phyloP scores from a whole-genome alignment of 495 filamentous ascomycete genomes.

The Schizothecium vesticola region DNA sequence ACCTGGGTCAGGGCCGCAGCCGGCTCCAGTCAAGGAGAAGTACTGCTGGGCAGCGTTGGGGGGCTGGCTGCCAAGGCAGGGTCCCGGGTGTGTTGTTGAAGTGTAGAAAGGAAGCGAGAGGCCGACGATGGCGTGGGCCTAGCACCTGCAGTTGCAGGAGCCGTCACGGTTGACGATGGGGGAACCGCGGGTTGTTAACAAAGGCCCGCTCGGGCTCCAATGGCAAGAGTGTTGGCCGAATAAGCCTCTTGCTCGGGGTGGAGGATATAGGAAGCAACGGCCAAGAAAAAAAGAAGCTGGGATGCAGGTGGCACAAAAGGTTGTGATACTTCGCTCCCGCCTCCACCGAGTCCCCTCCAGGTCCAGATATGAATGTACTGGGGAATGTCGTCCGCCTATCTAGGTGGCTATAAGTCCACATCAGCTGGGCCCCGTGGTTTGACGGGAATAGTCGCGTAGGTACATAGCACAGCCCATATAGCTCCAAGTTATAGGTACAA shows the following conservation, averaged over 20 bases:
- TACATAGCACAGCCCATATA: not conserved
- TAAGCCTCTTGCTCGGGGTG: not conserved
- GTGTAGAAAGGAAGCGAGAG: not conserved
- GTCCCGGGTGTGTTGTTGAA: not conserved
- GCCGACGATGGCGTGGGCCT: not conserved
- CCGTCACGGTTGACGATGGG: not conserved
- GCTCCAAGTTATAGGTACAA: not conserved
- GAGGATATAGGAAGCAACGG: slow-evolving; percentile 11
- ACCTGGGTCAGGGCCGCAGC: not conserved
- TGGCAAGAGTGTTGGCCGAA: slow-evolving; percentile 6
- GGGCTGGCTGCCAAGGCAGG: not conserved
- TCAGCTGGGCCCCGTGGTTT: not conserved
- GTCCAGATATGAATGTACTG: not conserved
- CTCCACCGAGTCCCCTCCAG: slow-evolving; percentile 3
- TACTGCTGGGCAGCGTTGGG: not conserved
- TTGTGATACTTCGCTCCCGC: slow-evolving; percentile 20
- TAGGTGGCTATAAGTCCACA: not conserved
- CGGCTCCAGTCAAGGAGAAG: not conserved
- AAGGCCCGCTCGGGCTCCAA: not conserved
- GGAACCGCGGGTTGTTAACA: not conserved
- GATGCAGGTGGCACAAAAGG: slow-evolving; percentile 22
- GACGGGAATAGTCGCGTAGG: not conserved
- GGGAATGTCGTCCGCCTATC: not conserved
- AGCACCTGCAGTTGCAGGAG: not conserved
- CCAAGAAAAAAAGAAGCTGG: slow-evolving; percentile 18